phyloP scores from a whole-genome alignment of 495 filamentous ascomycete genomes.

The Aspergillus steynii region DNA sequence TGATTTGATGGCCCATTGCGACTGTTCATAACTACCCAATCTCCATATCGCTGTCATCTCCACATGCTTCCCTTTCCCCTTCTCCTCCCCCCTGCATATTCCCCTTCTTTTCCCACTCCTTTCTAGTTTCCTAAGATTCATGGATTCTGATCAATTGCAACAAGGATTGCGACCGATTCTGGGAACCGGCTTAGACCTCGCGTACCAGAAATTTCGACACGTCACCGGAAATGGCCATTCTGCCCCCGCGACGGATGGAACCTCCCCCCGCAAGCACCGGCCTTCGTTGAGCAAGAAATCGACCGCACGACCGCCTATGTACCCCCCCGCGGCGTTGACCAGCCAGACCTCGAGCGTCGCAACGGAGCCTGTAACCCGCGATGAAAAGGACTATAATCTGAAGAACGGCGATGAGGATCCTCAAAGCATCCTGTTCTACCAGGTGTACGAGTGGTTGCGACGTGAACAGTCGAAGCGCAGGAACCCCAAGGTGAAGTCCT shows the following conservation, averaged over 20 bases:
- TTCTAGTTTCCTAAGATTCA: conserved; percentile 22
- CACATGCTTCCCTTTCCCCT: background rate
- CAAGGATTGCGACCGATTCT: conserved; percentile 31
- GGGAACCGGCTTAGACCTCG: conserved; percentile 32
- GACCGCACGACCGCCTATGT: conserved; percentile 29
- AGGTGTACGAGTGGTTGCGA: conserved; percentile 79
- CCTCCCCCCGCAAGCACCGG: conserved; percentile 28
- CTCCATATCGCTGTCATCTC: conserved; percentile 1
- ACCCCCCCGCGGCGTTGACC: conserved; percentile 29
- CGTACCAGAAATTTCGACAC: conserved; percentile 27
- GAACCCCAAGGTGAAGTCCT: conserved; percentile 43
- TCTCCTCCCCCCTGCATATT: background rate
- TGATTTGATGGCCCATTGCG: conserved; percentile 25
- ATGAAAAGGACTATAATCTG: conserved; percentile 28
- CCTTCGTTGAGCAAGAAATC: conserved; percentile 28
- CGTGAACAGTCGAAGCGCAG: conserved; percentile 69
- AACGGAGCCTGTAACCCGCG: conserved; percentile 22
- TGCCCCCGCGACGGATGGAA: conserved; percentile 26
- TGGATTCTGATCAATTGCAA: conserved; percentile 32
- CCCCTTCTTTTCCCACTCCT: conserved; percentile 7
- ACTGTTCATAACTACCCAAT: conserved; percentile 7
- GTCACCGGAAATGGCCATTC: conserved; percentile 24
- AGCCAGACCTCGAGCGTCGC: conserved; percentile 30
- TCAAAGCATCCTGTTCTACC: conserved; percentile 56
- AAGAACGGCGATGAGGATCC: conserved; percentile 34